phyloP scores from a whole-genome alignment of 2,329 filamentous ascomycete genomes.

The Xylaria sp. region DNA sequence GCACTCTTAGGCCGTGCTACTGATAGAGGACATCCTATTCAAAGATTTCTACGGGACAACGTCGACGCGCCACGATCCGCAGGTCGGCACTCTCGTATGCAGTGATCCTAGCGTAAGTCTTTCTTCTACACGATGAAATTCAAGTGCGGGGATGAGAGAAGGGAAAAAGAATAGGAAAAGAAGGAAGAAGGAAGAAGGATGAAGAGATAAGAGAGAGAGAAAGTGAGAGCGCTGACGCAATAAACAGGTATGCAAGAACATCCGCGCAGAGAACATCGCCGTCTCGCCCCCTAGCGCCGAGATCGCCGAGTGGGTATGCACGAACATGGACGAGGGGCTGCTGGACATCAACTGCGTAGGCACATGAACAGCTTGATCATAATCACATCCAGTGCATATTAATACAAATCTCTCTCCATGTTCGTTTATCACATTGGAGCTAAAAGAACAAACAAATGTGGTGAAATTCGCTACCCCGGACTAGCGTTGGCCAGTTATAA shows the following conservation, averaged over 20 bases:
- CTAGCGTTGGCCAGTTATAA: too few species aligned
- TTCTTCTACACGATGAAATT: neutral
- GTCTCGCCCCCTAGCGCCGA: constrained; percentile 30
- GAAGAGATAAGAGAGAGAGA: neutral
- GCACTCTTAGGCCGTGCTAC: constrained; percentile 53
- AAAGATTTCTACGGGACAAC: constrained; percentile 64
- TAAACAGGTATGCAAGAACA: constrained; percentile 35
- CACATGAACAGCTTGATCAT: neutral
- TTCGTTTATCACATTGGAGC: too few species aligned
- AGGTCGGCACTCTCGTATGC: constrained; percentile 38
- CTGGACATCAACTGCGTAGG: constrained; percentile 32
- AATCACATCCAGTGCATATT: neutral
- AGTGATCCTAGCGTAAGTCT: constrained; percentile 36
- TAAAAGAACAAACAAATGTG: too few species aligned
- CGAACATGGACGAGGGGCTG: constrained; percentile 35
- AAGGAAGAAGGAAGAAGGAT: neutral
- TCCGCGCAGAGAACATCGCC: constrained; percentile 32
- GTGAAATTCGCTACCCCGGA: too few species aligned
- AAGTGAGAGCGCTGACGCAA: neutral
- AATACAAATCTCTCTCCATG: too few species aligned
- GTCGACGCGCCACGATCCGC: constrained; percentile 35
- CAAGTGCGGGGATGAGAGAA: too few species aligned
- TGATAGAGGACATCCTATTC: constrained; percentile 64
- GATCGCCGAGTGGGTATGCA: constrained; percentile 33
- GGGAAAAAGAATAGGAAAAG: neutral